A percentile compares a stretch with the other conserved stretches of the same genome.
Evolutionary conservation across 106 monocot species (phyloP).

Genomic region (Acorus calamus): DNA sequence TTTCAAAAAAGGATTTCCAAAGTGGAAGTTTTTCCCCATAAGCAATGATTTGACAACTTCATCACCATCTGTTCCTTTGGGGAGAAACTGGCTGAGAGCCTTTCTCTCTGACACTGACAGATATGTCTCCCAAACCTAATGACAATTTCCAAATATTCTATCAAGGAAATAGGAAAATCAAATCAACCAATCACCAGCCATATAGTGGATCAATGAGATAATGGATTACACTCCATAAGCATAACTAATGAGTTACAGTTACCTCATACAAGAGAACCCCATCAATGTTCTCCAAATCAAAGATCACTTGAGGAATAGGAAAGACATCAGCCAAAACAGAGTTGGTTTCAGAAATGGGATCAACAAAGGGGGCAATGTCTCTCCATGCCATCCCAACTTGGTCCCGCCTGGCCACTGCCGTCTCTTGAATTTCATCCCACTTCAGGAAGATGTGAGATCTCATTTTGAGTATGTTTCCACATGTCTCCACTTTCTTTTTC

Average conservation of each 20-base stretch:
- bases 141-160: neutral
- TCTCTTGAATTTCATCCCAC: conserved; percentile 36
- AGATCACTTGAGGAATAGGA: conserved; percentile 39
- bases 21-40: conserved; percentile 53
- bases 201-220: too few relatives aligned
- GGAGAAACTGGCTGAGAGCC: conserved; percentile 61
- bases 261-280: conserved; percentile 61
- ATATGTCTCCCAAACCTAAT: conserved; percentile 55
- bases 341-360: conserved; percentile 8
- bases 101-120: conserved; percentile 59
- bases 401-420: conserved; percentile 35
- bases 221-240: too few relatives aligned
- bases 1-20: conserved; percentile 54
- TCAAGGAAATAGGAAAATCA: neutral
- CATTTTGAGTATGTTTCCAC: conserved; percentile 38
- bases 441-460: conserved; percentile 42
- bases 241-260: neutral
- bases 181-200: too few relatives aligned
- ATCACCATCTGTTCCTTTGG: conserved; percentile 29
- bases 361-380: conserved; percentile 47
- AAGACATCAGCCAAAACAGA: conserved; percentile 53
- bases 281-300: conserved; percentile 35
- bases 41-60: conserved; percentile 48
- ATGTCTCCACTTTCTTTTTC: conserved; percentile 39
- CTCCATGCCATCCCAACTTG: conserved; percentile 55